A percentile compares a stretch with the other conserved stretches of the same genome.
Conservation (phyloP, 306 rosid species). For the Rubus parviflorus region DNA sequence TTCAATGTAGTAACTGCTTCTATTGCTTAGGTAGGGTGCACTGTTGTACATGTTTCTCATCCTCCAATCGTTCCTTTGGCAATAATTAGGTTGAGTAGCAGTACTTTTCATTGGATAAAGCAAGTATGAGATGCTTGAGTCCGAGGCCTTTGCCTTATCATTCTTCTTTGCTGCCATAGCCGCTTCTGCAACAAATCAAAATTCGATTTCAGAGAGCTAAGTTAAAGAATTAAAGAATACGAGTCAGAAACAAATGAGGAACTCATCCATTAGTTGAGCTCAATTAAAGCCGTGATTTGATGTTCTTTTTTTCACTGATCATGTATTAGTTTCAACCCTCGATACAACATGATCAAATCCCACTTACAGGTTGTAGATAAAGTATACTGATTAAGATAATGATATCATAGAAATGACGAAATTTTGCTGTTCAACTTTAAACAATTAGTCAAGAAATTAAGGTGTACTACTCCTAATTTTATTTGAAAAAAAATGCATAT, state of each 20-base stretch:
- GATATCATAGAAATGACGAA: not conserved
- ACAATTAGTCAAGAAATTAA: not conserved
- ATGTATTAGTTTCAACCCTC: not conserved
- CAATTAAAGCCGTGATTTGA: not conserved
- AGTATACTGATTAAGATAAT: not conserved
- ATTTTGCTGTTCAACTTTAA: not conserved
- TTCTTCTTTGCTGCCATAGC: conserved; percentile 36
- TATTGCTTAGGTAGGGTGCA: conserved; percentile 2
- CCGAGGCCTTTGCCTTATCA: conserved; percentile 7
- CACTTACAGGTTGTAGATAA: not conserved
- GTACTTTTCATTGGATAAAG: not conserved
- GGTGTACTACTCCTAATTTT: not conserved
- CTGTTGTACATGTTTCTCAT: conserved; percentile 6
- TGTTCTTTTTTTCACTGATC: not conserved
- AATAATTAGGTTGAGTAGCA: conserved; percentile 19
- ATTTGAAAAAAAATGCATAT: too few species aligned
- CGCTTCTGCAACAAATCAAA: conserved; percentile 17
- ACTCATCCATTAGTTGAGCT: too few species aligned
- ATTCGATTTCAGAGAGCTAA: not conserved
- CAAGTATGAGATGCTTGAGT: conserved; percentile 15
- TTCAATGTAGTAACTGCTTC: conserved; percentile 15
- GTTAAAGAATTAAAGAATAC: conserved; percentile 3
- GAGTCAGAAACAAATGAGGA: not conserved
- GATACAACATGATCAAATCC: not conserved
- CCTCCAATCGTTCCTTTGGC: conserved; percentile 9